Conservation (phyloP, 306 rosid genomes). For the Cercis canadensis region DNA sequence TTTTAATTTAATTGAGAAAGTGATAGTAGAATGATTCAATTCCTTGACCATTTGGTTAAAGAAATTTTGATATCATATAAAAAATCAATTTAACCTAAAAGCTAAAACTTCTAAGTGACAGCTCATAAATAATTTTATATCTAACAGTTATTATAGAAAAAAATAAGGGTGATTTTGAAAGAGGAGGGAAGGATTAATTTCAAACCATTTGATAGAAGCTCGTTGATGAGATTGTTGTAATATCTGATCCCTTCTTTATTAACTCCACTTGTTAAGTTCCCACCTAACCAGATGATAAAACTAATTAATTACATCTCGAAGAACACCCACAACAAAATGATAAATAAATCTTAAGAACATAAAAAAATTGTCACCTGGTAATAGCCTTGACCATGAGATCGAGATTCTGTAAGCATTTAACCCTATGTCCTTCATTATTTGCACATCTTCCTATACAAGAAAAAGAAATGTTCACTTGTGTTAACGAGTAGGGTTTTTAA, state of each 20-base stretch:
- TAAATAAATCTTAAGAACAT: not conserved
- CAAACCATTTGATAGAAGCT: slow-evolving; percentile 54
- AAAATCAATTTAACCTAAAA: too few relatives aligned
- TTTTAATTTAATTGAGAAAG: too few relatives aligned
- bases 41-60: too few relatives aligned
- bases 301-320: too few relatives aligned
- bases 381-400: slow-evolving; percentile 61
- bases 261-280: slow-evolving; percentile 51
- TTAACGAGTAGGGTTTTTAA: too few relatives aligned
- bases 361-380: slow-evolving; percentile 49
- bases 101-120: too few relatives aligned
- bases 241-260: slow-evolving; percentile 55
- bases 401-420: slow-evolving; percentile 59
- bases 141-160: too few relatives aligned
- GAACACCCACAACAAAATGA: not conserved
- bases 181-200: not conserved
- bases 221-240: slow-evolving; percentile 61
- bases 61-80: too few relatives aligned
- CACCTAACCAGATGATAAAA: slow-evolving; percentile 42
- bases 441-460: slow-evolving; percentile 26
- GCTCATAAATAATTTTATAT: too few relatives aligned
- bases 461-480: too few relatives aligned
- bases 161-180: too few relatives aligned
- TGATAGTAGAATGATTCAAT: too few relatives aligned
- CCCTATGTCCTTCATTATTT: slow-evolving; percentile 50